A percentile compares a stretch with the other conserved stretches of the same genome.
Evolutionary conservation across 75 land plant genomes (phyloP).

Genomic region (Sequoia sempervirens): DNA sequence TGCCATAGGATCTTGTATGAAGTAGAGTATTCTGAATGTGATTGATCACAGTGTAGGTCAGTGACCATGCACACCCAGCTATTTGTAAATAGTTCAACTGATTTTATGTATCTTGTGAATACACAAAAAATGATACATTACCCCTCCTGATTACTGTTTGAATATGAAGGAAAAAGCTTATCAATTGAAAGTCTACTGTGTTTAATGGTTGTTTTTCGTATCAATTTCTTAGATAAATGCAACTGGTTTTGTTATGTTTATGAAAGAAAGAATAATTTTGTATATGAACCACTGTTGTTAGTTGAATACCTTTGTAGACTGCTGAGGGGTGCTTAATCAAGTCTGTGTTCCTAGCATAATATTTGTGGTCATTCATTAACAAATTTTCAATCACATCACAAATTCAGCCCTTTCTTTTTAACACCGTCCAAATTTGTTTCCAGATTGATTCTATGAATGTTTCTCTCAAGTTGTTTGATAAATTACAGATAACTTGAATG

Average conservation of each 20-base stretch:
- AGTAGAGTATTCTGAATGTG: neutral
- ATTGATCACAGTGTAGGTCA: neutral
- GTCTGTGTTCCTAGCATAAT: neutral
- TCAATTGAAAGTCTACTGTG: neutral
- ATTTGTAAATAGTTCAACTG: neutral
- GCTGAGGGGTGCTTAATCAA: neutral
- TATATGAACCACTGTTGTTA: neutral
- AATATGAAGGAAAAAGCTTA: neutral
- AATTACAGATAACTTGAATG: conserved; percentile 49
- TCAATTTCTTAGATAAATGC: neutral
- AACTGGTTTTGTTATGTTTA: neutral
- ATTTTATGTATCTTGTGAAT: neutral
- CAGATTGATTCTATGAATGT: neutral
- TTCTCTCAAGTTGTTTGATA: neutral
- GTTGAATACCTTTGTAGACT: neutral
- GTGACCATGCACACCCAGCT: neutral
- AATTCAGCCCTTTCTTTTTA: neutral
- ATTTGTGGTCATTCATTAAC: neutral
- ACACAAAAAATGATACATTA: neutral
- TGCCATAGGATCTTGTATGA: neutral
- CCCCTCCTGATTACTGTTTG: neutral
- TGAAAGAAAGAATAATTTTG: neutral
- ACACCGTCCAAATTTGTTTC: neutral
- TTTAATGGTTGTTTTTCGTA: neutral
- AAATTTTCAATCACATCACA: neutral